Conservation (phyloP, 768 basidiomycete genomes). For the Leucosporidium creatinivorum region DNA sequence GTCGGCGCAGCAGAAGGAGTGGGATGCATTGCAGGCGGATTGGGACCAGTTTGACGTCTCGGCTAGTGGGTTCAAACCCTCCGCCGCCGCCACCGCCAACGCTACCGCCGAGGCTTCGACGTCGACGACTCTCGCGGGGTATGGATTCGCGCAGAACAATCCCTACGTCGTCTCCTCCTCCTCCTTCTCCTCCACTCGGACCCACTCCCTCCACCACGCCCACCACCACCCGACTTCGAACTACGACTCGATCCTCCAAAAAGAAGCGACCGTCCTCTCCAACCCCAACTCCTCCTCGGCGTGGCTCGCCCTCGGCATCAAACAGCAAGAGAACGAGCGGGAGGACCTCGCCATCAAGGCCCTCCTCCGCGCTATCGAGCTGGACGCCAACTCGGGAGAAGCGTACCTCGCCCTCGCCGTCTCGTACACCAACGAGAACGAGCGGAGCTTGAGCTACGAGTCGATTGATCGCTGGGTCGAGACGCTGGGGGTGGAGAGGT, state of each 20-base stretch:
- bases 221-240: not conserved
- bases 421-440: conserved; percentile 81
- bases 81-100: too few species aligned
- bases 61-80: conserved; percentile 54
- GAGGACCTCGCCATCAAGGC: conserved; percentile 84
- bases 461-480: conserved; percentile 79
- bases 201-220: conserved; percentile 19
- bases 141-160: conserved; percentile 31
- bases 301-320: conserved; percentile 90
- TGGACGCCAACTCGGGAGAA: conserved; percentile 62
- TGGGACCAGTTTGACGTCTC: conserved; percentile 81
- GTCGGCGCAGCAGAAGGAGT: conserved; percentile 44
- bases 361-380: conserved; percentile 65
- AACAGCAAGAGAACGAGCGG: conserved; percentile 96
- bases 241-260: conserved; percentile 68
- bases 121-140: conserved; percentile 10
- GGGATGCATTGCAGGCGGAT: conserved; percentile 63
- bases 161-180: conserved; percentile 23
- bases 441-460: conserved; percentile 63
- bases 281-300: conserved; percentile 61
- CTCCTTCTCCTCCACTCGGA: conserved; percentile 17
- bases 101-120: conserved; percentile 44
- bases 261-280: conserved; percentile 80
- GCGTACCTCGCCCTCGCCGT: conserved; percentile 88
- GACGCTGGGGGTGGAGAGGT: conserved; percentile 52